phyloP scores from a whole-genome alignment of 176 grass and related monocot species.

The Carex kokanica region DNA sequence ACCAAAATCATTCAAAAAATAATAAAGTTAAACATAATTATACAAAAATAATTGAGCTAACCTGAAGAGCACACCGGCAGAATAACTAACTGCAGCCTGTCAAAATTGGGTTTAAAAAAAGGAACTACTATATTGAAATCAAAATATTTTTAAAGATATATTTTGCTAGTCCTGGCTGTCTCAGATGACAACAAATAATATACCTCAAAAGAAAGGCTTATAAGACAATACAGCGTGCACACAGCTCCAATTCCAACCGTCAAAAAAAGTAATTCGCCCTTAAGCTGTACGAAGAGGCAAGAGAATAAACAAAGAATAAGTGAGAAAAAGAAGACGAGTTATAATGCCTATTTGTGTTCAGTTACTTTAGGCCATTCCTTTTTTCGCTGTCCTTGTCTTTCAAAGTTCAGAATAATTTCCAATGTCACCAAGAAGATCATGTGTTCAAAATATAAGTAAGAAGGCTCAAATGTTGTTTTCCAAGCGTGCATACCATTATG shows the following conservation, averaged over 20 bases:
- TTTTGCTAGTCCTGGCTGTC: not conserved
- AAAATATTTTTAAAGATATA: not conserved
- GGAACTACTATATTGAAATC: not conserved
- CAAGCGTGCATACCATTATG: constrained; percentile 1
- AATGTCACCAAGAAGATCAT: not conserved
- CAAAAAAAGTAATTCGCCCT: constrained; percentile 73
- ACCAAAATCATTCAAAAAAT: not conserved
- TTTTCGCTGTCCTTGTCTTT: not conserved
- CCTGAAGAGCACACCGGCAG: constrained; percentile 84
- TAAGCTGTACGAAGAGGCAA: constrained; percentile 52
- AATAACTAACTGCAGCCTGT: constrained; percentile 85
- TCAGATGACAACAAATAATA: constrained; percentile 3
- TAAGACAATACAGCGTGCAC: constrained; percentile 64
- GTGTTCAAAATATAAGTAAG: not conserved
- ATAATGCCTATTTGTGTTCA: not conserved
- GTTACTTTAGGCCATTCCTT: not conserved
- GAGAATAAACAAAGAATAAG: not conserved
- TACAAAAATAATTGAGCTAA: constrained; percentile 37
- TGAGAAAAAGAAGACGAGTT: not conserved
- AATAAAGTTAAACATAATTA: not conserved
- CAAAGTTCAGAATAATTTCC: not conserved
- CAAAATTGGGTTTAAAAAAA: constrained; percentile 26
- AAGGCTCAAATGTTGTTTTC: not conserved
- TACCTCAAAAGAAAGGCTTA: constrained; percentile 78
- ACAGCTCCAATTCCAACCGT: constrained; percentile 74